Evolutionary conservation across 2,329 filamentous ascomycete genomes (phyloP).

Genomic region (Daldinia sp.): DNA sequence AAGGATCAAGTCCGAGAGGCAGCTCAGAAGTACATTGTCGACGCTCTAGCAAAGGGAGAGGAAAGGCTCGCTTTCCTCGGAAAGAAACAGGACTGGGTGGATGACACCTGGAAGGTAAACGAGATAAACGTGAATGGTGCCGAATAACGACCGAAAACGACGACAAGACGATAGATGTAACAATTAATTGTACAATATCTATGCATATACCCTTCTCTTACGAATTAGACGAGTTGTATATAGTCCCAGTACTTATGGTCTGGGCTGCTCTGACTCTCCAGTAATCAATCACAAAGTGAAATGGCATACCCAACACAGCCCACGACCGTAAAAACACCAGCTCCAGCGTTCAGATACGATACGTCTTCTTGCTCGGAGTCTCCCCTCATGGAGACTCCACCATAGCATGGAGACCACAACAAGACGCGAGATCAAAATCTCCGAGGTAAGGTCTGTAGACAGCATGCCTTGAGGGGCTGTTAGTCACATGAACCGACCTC

Average conservation of each 20-base stretch:
- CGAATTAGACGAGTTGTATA: conserved; percentile 44
- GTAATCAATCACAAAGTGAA: not conserved
- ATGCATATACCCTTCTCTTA: conserved; percentile 56
- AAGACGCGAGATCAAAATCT: conserved; percentile 68
- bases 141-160: conserved; percentile 35
- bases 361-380: conserved; percentile 66
- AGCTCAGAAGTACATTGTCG: conserved; percentile 84
- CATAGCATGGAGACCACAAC: conserved; percentile 70
- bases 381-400: conserved; percentile 39
- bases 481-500: conserved; percentile 39
- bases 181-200: conserved; percentile 50
- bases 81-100: conserved; percentile 83
- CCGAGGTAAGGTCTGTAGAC: conserved; percentile 43
- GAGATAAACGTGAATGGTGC: conserved; percentile 75
- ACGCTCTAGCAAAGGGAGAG: conserved; percentile 69
- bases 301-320: not conserved
- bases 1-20: conserved; percentile 82
- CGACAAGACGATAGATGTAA: conserved; percentile 33
- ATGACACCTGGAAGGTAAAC: conserved; percentile 77
- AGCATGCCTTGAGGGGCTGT: conserved; percentile 33
- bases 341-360: conserved; percentile 72
- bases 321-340: not conserved
- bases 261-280: not conserved
- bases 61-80: conserved; percentile 81
- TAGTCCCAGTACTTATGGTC: conserved; percentile 11